phyloP scores from a whole-genome alignment of 2,329 filamentous ascomycete genomes.

The Cytospora piceicola region DNA sequence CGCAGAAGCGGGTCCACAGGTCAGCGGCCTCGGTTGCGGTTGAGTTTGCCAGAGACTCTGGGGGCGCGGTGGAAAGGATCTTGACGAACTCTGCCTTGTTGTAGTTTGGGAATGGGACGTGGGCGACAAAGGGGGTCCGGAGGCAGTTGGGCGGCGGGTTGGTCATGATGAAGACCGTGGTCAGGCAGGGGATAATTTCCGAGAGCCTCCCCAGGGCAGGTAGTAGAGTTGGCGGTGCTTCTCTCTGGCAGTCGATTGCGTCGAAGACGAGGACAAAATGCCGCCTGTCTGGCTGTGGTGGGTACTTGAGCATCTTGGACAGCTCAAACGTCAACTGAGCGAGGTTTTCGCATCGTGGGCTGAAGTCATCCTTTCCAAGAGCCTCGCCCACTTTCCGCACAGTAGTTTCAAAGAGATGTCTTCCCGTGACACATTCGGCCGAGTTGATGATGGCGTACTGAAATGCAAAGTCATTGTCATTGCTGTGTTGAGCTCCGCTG shows the following conservation, averaged over 20 bases:
- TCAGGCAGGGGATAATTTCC: constrained; percentile 79
- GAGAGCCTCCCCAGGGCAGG: constrained; percentile 81
- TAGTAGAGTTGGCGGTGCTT: constrained; percentile 76
- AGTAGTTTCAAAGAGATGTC: constrained; percentile 77
- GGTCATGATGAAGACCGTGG: constrained; percentile 76
- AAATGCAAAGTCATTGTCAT: constrained; percentile 60
- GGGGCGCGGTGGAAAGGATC: constrained; percentile 67
- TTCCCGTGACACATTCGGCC: constrained; percentile 75
- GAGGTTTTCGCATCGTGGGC: constrained; percentile 73
- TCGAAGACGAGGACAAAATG: constrained; percentile 86
- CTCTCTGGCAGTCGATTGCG: constrained; percentile 81
- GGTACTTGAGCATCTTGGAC: constrained; percentile 61
- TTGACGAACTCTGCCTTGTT: constrained; percentile 76
- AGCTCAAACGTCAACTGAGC: constrained; percentile 77
- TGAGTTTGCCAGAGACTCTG: constrained; percentile 53
- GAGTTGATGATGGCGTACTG: constrained; percentile 68
- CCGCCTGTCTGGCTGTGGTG: constrained; percentile 42
- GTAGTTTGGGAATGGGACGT: constrained; percentile 85
- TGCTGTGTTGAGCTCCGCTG: constrained; percentile 40
- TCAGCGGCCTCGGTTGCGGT: constrained; percentile 61
- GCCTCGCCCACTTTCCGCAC: constrained; percentile 61
- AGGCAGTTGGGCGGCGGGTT: constrained; percentile 71
- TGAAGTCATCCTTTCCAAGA: constrained; percentile 42
- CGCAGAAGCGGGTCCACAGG: constrained; percentile 80
- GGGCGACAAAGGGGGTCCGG: constrained; percentile 70